Evolutionary conservation across 441 rosid genomes (phyloP).

Genomic region (Breynia disticha): DNA sequence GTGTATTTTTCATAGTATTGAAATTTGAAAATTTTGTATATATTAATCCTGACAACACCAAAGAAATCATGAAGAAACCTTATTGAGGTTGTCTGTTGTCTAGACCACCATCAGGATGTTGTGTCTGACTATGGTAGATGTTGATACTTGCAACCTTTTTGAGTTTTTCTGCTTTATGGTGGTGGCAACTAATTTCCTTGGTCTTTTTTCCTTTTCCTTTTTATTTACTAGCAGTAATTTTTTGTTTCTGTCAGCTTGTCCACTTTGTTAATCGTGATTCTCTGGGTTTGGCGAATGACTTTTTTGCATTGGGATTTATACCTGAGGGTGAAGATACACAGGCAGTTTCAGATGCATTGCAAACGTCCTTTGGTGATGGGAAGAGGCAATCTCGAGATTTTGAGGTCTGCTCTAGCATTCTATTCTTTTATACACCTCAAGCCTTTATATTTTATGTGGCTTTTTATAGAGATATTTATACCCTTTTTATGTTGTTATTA

Average conservation of each 20-base stretch:
- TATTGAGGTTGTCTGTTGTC: neutral
- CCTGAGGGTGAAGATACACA: constrained; percentile 82
- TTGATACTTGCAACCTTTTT: no score
- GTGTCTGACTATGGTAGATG: no score
- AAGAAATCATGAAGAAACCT: no score
- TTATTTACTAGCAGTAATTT: constrained; percentile 28
- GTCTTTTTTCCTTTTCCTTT: neutral
- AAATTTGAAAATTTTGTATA: neutral
- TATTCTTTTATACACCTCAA: neutral
- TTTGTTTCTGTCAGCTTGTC: constrained; percentile 72
- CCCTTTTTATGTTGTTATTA: no score
- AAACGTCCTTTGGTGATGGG: constrained; percentile 66
- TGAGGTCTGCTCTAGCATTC: constrained; percentile 48
- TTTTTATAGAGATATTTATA: no score
- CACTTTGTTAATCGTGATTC: constrained; percentile 99
- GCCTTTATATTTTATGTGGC: neutral
- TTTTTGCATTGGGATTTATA: constrained; percentile 96
- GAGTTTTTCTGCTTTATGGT: neutral
- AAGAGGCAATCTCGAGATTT: constrained; percentile 79
- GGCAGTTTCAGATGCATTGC: constrained; percentile 76
- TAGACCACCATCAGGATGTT: neutral
- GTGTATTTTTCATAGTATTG: neutral
- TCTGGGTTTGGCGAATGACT: constrained; percentile 97
- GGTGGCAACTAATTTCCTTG: constrained; percentile 6
- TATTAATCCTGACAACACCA: neutral